Percentiles rank a stretch among this genome's conserved stretches.
Evolutionary conservation across 2,329 filamentous ascomycete genomes (phyloP).

Genomic region (Ophiostoma sp.): DNA sequence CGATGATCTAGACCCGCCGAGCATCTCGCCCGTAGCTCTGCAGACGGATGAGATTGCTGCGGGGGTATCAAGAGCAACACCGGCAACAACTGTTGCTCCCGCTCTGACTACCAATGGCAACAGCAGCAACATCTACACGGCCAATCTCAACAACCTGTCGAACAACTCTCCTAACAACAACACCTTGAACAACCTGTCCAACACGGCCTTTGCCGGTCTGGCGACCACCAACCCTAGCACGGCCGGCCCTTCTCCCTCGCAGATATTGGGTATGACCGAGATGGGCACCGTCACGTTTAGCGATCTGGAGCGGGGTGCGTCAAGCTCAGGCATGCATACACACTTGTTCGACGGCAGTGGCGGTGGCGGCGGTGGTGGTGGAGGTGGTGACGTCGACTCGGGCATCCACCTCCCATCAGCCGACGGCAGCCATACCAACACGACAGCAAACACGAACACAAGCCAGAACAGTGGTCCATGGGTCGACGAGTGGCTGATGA

Average conservation of each 20-base stretch:
- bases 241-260: slow-evolving; percentile 1
- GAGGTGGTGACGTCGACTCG: slow-evolving; percentile 22
- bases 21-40: slow-evolving; percentile 1
- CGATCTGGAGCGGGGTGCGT: not conserved
- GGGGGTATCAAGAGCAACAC: too few species aligned
- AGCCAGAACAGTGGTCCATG: slow-evolving; percentile 1
- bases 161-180: not conserved
- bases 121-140: not conserved
- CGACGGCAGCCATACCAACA: slow-evolving; percentile 9
- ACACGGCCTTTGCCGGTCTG: not conserved
- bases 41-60: not conserved
- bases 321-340: not conserved
- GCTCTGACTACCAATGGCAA: not conserved
- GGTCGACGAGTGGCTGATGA: slow-evolving; percentile 25
- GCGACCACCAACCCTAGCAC: slow-evolving; percentile 6
- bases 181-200: not conserved
- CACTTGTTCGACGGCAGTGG: slow-evolving; percentile 3
- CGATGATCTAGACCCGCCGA: not conserved
- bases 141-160: not conserved
- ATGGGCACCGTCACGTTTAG: not conserved
- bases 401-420: slow-evolving; percentile 21
- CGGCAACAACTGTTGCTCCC: not conserved
- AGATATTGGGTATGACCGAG: slow-evolving; percentile 12
- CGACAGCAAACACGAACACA: not conserved
- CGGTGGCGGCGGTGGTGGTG: not conserved